Evolutionary conservation across 305 asterid species (phyloP), one percentile per base, ranked within the genome.

Genomic region (Fraxinus velutina): DNA sequence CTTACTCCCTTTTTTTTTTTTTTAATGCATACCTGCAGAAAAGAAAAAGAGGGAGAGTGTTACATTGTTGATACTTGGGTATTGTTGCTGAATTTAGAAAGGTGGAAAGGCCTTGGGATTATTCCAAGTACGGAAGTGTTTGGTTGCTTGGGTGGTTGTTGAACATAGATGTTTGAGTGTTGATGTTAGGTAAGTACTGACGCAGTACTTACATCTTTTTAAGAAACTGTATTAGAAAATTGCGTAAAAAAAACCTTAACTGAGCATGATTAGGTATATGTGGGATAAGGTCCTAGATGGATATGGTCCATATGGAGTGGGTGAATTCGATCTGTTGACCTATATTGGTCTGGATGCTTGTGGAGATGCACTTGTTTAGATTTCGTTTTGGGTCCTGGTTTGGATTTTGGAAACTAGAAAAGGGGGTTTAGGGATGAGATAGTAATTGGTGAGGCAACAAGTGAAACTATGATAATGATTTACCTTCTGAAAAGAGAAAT

Each of bases 81-180:
- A 50, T 57, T 68, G 73, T 74, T 37, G 78, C 83, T 75, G 81
- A 72, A 44, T 83, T 68, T 39, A 34, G 73, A 29, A 73, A 57
- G 27, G 34, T 79, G 17, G 75, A 55, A 68, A 76, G 64, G 68
- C 42, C 81, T 83, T 4, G n/a, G 71, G 76, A 36, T 75, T 8
- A 36, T 82, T 64, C 78, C 76, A 34, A 64, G 77, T 55, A 57
- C 12, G 76, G 76, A 76, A 70, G 83, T 83, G 78, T 42, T 66
- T 73, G 39, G 34, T 73, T 73, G 60, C 64, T 80, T 83, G 82
- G 78, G 76, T 77, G 24, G 39, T 74, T 70, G 77, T 80, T 75
- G n/a, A 72, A 21, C 66, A 50, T 80, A 50, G 37, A 74, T 73
- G 66, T n/a, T 22, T 71, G 17, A 77, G 75, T 36, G 22, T 37